Evolutionary conservation across 176 grass and related monocot species (phyloP), one percentile per base, ranked within the genome.

Genomic region (Oryza coarctata): DNA sequence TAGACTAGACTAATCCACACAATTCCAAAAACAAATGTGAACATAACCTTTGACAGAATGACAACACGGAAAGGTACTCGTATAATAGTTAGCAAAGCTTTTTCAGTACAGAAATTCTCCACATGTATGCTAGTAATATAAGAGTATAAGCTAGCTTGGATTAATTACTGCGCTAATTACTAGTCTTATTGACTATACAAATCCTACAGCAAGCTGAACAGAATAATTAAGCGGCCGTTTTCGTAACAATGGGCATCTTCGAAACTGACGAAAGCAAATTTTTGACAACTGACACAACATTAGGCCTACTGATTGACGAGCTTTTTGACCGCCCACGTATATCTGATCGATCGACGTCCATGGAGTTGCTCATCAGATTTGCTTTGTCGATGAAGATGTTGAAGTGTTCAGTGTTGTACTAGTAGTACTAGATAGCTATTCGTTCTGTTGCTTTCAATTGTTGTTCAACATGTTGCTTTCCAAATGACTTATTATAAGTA

Each of bases 251-350:
- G 50, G 76, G 73, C 23, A 86, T 90, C 83, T 73, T 90, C 79
- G 83, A 90, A 90, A 65, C 61, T 7, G 36, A 13, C 10, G 41
- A 83, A 86, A 86, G 83, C 68, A 61, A 86, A 74, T 17, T 76
- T 90, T 60, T 58, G 55, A 25, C 8, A 60, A 60, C 1, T 68
- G 83, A 83, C 79, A 62, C 88, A 39, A 63, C 74, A 74, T 13
- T 72, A 78, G 41, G 22, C 70, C 75, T 18, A 22, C 9, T 71
- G 82, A 82, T 47, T n/a, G 88, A 61, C n/a, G 50, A 64, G 9
- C 45, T 49, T 86, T 80, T 82, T 85, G 78, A 89, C 73, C 45
- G 30, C n/a, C 44, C 45, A 11, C 0, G 44, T 39, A 9, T 31
- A 0, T 65, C 40, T 64, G 18, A 39, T 26, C 8, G 65, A 72